Evolutionary conservation across 169 alveolate genomes (phyloP).

Genomic region (Eimeria falciformis): DNA sequence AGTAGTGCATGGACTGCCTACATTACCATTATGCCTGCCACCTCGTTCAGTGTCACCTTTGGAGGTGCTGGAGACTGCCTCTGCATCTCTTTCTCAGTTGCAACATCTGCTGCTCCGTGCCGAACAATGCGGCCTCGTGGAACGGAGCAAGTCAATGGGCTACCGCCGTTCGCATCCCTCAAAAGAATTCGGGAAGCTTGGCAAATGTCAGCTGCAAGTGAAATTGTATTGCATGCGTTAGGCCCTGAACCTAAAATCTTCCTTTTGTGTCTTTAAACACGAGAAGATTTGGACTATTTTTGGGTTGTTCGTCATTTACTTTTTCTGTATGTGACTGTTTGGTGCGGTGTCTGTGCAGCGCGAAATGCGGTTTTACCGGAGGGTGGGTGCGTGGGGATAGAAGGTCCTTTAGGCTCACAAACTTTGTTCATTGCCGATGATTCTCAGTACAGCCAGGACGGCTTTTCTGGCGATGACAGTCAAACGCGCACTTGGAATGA

Average conservation of each 20-base stretch:
- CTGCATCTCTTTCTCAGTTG: conserved; percentile 17
- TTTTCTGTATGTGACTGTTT: too few relatives aligned
- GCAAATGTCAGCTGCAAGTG: neutral
- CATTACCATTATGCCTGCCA: neutral
- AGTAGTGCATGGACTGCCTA: neutral
- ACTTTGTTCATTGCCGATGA: neutral
- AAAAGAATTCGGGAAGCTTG: neutral
- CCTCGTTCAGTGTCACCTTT: too few relatives aligned
- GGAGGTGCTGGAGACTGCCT: too few relatives aligned
- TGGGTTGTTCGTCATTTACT: too few relatives aligned
- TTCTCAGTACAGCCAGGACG: conserved; percentile 3
- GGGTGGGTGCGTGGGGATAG: neutral
- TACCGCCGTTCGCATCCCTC: neutral
- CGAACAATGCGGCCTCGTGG: conserved; percentile 72
- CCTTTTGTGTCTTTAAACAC: too few relatives aligned
- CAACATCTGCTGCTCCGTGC: conserved; percentile 72
- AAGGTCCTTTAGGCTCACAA: neutral
- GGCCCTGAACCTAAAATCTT: neutral
- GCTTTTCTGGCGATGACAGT: conserved; percentile 3
- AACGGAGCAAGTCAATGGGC: neutral
- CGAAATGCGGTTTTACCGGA: too few relatives aligned
- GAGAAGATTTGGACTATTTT: too few relatives aligned
- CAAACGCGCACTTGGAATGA: neutral
- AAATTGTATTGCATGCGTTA: neutral
- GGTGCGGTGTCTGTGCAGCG: too few relatives aligned